Percentiles rank a stretch among this genome's conserved stretches.
Conservation (phyloP, 352 stramenopile genomes). For the Elongisporangium undulatum region DNA sequence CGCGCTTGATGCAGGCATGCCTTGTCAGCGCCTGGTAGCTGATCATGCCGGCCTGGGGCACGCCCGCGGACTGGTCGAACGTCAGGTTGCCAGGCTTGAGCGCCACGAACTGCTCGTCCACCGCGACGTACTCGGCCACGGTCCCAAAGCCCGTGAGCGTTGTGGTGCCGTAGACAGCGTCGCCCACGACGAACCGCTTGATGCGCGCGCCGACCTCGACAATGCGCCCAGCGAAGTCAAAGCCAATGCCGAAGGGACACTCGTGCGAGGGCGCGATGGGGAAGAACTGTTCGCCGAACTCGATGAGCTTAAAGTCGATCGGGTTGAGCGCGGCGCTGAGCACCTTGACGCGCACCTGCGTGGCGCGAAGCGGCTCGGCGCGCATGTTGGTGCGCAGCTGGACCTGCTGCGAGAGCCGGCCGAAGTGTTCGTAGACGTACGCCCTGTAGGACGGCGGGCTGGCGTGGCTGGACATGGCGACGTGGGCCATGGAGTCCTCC, state of each 20-base stretch:
- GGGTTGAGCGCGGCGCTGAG: constrained; percentile 12
- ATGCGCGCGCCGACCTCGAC: constrained; percentile 23
- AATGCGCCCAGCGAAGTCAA: constrained; percentile 29
- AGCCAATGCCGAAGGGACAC: constrained; percentile 27
- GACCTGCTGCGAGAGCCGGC: constrained; percentile 1
- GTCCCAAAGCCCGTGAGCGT: constrained; percentile 4
- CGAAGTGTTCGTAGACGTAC: constrained; percentile 8
- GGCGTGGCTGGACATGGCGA: not conserved
- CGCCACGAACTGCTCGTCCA: constrained; percentile 19
- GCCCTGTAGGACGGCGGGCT: constrained; percentile 2
- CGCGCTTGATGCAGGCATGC: constrained; percentile 24
- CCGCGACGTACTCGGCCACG: constrained; percentile 35
- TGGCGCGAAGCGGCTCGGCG: not conserved
- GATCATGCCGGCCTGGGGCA: constrained; percentile 20
- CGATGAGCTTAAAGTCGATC: constrained; percentile 17
- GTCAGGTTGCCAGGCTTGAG: constrained; percentile 32
- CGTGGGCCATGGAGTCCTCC: not conserved
- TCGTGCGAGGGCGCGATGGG: constrained; percentile 11
- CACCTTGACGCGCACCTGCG: constrained; percentile 9
- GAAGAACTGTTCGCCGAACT: constrained; percentile 12
- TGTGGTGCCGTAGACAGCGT: constrained; percentile 23
- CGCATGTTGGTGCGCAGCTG: not conserved
- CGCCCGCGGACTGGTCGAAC: constrained; percentile 28
- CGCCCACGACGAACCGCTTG: constrained; percentile 22
- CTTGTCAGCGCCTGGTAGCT: constrained; percentile 28